Percentiles rank a stretch among this genome's conserved stretches.
phyloP scores from a whole-genome alignment of 2,329 filamentous ascomycete species.

The Thielaviopsis ethacetica region DNA sequence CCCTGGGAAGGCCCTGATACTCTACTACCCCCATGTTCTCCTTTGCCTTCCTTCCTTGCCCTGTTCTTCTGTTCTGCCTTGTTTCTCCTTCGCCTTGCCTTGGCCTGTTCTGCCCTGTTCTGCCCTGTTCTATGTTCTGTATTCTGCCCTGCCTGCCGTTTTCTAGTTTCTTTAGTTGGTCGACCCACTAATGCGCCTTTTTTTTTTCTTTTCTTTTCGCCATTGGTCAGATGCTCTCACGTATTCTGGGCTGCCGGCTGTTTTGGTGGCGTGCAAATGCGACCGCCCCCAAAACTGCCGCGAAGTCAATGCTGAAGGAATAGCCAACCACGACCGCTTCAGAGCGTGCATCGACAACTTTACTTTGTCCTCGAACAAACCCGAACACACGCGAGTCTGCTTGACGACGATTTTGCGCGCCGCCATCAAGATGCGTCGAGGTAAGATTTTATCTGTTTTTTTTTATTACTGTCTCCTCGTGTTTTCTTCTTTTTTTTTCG shows the following conservation, averaged over 20 bases:
- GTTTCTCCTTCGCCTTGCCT: no score
- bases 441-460: conserved; percentile 32
- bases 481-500: conserved; percentile 11
- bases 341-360: conserved; percentile 56
- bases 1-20: not conserved
- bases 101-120: no score
- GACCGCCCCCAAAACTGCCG: conserved; percentile 56
- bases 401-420: conserved; percentile 59
- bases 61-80: no score
- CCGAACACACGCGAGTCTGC: conserved; percentile 59
- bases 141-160: no score
- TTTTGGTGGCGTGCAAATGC: conserved; percentile 81
- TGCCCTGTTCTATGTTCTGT: no score
- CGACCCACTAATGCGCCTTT: not conserved
- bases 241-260: conserved; percentile 55
- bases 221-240: conserved; percentile 47
- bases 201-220: not conserved
- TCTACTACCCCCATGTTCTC: no score
- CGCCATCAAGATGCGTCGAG: conserved; percentile 49
- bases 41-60: no score
- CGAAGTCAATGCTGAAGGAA: conserved; percentile 51
- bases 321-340: conserved; percentile 46
- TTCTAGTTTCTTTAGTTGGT: not conserved
- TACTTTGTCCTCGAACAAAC: conserved; percentile 52
- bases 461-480: conserved; percentile 1